These are phyloP conservation scores for Aurantiochytrium sp. DNA, from an alignment of 108 stramenopile genomes.

Conservation along the genomic window DNA sequence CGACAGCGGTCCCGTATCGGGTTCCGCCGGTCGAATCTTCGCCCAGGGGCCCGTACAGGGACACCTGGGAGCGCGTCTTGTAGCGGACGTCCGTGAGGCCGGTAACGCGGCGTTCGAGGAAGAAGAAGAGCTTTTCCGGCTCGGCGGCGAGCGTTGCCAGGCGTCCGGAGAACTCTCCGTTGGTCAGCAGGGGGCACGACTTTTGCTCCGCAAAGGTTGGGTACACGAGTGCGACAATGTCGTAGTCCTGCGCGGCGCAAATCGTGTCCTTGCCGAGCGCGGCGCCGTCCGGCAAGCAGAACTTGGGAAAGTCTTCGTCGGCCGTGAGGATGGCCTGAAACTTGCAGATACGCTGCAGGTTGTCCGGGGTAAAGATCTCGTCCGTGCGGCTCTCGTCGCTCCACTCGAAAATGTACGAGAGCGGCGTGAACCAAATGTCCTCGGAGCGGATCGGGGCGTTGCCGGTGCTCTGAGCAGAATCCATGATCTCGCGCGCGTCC, in stretches of 20 bases:
- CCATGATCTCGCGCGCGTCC: not conserved
- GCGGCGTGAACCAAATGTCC: not conserved
- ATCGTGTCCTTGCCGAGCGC: not conserved
- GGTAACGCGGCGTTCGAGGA: not conserved
- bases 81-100: not conserved
- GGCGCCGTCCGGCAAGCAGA: not conserved
- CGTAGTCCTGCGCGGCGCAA: not conserved
- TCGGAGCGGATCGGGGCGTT: not conserved
- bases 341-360: constrained; percentile 4
- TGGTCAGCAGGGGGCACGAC: not conserved
- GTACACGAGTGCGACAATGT: not conserved
- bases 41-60: not conserved
- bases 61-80: not conserved
- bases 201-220: not conserved
- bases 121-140: not conserved
- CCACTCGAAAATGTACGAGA: not conserved
- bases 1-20: not conserved
- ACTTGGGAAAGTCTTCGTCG: not conserved
- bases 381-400: not conserved
- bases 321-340: not conserved
- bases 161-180: not conserved
- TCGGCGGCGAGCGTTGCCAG: not conserved
- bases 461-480: not conserved
- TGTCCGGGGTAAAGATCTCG: not conserved
- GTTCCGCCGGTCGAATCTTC: not conserved